Evolutionary conservation across 192 early-diverging fungal species (phyloP).

Genomic region (Coemansia reversa): DNA sequence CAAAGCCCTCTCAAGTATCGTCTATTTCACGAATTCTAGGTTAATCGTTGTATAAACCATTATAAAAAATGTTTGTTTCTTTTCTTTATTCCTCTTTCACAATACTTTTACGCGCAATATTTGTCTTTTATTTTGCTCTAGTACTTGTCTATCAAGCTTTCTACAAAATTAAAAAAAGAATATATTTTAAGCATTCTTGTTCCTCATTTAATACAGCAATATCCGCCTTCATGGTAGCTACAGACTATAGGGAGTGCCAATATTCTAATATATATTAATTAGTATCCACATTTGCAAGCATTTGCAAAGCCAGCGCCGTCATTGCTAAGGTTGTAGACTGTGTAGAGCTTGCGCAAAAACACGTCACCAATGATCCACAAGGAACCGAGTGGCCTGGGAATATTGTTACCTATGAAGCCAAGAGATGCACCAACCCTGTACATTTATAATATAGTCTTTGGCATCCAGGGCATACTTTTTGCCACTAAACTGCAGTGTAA

Average conservation of each 20-base stretch:
- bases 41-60: conserved; percentile 2
- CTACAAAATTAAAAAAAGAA: background rate
- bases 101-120: conserved; percentile 24
- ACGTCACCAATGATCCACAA: conserved; percentile 87
- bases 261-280: too few species aligned
- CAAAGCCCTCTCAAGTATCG: conserved; percentile 6
- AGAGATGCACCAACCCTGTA: conserved; percentile 69
- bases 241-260: too few species aligned
- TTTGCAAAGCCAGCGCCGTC: conserved; percentile 58
- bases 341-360: conserved; percentile 81
- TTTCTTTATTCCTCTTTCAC: conserved; percentile 30
- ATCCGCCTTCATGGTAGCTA: too few species aligned
- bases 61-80: conserved; percentile 41
- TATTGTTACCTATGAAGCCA: conserved; percentile 92
- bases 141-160: background rate
- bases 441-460: conserved; percentile 67
- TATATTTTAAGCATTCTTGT: background rate
- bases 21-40: conserved; percentile 43
- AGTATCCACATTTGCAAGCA: conserved; percentile 24
- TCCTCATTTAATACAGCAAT: too few species aligned
- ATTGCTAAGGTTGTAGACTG: conserved; percentile 58
- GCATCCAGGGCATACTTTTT: conserved; percentile 61
- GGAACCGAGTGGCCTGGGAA: conserved; percentile 71
- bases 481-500: conserved; percentile 77
- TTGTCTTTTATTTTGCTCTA: conserved; percentile 4